A percentile compares a stretch with the other conserved stretches of the same genome.
These are phyloP conservation scores for Xylaria acuta DNA, from an alignment of 495 filamentous ascomycete genomes.

Conservation along the genomic window DNA sequence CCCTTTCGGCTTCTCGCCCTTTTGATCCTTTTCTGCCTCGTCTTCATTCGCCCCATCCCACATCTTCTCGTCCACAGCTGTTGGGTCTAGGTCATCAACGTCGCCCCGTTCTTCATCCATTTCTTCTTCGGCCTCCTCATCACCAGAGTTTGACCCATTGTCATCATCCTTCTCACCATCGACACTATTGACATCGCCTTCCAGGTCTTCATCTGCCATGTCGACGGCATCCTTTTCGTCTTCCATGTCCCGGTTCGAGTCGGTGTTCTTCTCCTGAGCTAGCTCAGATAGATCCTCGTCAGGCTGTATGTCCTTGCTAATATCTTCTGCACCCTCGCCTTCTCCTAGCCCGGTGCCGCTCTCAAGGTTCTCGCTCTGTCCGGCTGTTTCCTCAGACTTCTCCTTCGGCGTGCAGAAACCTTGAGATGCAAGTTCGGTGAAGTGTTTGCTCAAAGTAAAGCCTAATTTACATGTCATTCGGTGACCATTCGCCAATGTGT, in stretches of 20 bases:
- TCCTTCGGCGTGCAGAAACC: slow-evolving; percentile 92
- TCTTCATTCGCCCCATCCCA: slow-evolving; percentile 88
- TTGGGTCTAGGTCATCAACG: slow-evolving; percentile 86
- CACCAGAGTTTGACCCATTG: slow-evolving; percentile 57
- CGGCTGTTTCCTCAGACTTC: slow-evolving; percentile 68
- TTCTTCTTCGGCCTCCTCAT: slow-evolving; percentile 65
- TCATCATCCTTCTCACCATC: slow-evolving; percentile 59
- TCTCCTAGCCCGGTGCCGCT: slow-evolving; percentile 96
- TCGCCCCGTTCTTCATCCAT: slow-evolving; percentile 89
- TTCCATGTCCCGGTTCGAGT: slow-evolving; percentile 73
- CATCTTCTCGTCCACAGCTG: slow-evolving; percentile 94
- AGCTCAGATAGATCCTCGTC: slow-evolving; percentile 94
- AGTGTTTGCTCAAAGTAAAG: slow-evolving; percentile 74
- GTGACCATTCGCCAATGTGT: slow-evolving; percentile 64
- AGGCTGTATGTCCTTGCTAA: slow-evolving; percentile 92
- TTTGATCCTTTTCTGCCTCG: slow-evolving; percentile 78
- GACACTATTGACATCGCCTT: slow-evolving; percentile 76
- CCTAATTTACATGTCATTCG: slow-evolving; percentile 73
- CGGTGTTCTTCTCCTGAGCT: slow-evolving; percentile 78
- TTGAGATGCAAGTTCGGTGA: slow-evolving; percentile 75
- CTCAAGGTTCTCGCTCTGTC: slow-evolving; percentile 78
- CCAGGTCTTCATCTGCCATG: slow-evolving; percentile 90
- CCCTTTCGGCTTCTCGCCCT: slow-evolving; percentile 73
- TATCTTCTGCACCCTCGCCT: slow-evolving; percentile 92
- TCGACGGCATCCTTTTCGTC: slow-evolving; percentile 89